Evolutionary conservation across 2,329 filamentous ascomycete genomes (phyloP).

Genomic region (Claviceps capensis): DNA sequence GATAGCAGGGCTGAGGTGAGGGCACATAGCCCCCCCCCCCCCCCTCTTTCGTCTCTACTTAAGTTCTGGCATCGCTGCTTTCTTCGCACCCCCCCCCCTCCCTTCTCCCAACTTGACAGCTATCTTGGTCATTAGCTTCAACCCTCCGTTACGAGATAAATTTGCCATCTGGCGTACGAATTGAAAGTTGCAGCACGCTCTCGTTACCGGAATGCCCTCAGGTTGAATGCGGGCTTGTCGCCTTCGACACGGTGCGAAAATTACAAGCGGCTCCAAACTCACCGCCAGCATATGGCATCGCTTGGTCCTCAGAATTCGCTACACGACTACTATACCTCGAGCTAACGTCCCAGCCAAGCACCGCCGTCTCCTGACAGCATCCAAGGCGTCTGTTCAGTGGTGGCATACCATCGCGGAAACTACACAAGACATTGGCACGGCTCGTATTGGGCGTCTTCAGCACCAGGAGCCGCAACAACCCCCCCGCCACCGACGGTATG

Average conservation of each 20-base stretch:
- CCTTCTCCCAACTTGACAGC: not conserved
- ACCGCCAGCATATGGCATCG: slow-evolving; percentile 1
- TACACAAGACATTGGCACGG: not conserved
- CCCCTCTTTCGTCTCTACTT: slow-evolving; percentile 1
- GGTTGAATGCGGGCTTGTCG: slow-evolving; percentile 14
- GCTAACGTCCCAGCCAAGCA: not conserved
- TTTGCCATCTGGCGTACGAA: not conserved
- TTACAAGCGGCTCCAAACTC: slow-evolving; percentile 10
- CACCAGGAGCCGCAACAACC: not conserved
- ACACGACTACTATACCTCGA: not conserved
- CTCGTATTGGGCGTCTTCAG: slow-evolving; percentile 12
- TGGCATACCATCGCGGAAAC: not conserved
- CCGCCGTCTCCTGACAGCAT: not conserved
- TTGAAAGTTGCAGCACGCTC: not conserved
- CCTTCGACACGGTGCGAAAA: slow-evolving; percentile 13
- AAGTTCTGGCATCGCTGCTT: not conserved
- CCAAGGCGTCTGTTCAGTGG: not conserved
- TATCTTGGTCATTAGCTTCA: not conserved
- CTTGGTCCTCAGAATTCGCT: not conserved
- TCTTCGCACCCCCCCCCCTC: not conserved
- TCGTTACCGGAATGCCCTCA: slow-evolving; percentile 11
- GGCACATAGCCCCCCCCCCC: slow-evolving; percentile 4
- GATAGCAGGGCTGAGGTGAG: not conserved
- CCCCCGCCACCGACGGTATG: slow-evolving; percentile 11
- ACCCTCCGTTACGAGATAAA: not conserved